Evolutionary conservation across 2,329 filamentous ascomycete genomes (phyloP).

Genomic region (Scedosporium dehoogii): DNA sequence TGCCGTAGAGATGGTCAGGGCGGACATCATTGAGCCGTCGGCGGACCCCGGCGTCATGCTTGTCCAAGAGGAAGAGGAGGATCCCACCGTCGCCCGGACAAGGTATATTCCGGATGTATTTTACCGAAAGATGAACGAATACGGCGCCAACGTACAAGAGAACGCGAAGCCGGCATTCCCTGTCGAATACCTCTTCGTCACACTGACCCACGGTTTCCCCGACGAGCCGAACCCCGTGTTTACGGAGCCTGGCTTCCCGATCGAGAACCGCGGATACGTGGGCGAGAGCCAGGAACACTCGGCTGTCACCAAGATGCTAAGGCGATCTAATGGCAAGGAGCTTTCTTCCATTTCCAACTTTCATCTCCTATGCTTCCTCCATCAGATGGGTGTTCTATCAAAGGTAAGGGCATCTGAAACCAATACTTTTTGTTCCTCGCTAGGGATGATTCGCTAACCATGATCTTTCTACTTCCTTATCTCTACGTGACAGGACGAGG

Average conservation of each 20-base stretch:
- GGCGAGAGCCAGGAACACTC: conserved; percentile 77
- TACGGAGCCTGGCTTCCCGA: conserved; percentile 63
- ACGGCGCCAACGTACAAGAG: conserved; percentile 90
- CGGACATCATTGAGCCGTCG: conserved; percentile 90
- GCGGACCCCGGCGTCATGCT: conserved; percentile 91
- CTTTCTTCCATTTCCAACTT: conserved; percentile 78
- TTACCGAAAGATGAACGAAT: conserved; percentile 91
- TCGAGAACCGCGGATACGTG: conserved; percentile 83
- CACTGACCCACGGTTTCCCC: conserved; percentile 92
- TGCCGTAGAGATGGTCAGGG: conserved; percentile 91
- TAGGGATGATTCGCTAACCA: conserved; percentile 7
- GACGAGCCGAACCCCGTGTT: conserved; percentile 70
- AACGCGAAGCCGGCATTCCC: conserved; percentile 95
- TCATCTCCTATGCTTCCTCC: conserved; percentile 82
- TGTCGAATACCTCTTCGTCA: conserved; percentile 92
- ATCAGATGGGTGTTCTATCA: conserved; percentile 68
- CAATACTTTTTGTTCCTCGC: background rate
- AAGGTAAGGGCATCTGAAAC: conserved; percentile 49
- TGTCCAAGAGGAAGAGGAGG: conserved; percentile 65
- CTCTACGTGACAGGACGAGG: conserved; percentile 63
- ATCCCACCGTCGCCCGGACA: conserved; percentile 39
- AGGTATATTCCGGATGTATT: conserved; percentile 97
- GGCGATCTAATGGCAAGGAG: conserved; percentile 51
- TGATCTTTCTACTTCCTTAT: conserved; percentile 5
- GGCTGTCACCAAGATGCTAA: conserved; percentile 57